Percentiles rank a stretch among this genome's conserved stretches.
phyloP scores from a whole-genome alignment of 2,329 filamentous ascomycete genomes.

The Cladosporium velox region DNA sequence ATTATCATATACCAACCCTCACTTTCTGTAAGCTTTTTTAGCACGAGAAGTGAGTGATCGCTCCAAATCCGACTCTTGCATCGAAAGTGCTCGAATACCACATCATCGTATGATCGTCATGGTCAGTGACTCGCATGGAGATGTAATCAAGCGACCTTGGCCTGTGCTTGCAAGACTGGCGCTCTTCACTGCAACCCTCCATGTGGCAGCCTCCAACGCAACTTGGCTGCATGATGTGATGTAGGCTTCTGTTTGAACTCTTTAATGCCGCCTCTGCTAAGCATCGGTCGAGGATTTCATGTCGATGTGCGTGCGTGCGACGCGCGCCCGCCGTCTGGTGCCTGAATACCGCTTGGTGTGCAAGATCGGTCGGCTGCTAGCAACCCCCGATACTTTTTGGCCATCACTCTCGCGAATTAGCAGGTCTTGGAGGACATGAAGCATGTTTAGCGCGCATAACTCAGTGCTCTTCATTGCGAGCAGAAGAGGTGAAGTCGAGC shows the following conservation, averaged over 20 bases:
- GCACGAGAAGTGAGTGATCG: neutral
- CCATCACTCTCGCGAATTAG: neutral
- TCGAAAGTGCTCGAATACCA: neutral
- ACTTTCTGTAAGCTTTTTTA: neutral
- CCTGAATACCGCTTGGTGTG: neutral
- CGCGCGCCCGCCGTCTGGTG: neutral
- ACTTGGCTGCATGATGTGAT: neutral
- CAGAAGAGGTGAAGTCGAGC: constrained; percentile 4
- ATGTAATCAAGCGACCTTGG: neutral
- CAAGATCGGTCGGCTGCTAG: neutral
- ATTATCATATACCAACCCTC: neutral
- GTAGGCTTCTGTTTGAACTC: neutral
- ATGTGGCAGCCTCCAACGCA: neutral
- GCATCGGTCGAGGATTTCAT: neutral
- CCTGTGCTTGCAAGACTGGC: neutral
- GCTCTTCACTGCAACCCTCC: neutral
- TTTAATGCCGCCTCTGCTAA: neutral
- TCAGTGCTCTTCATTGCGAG: neutral
- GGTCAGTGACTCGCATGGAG: neutral
- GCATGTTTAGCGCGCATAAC: neutral
- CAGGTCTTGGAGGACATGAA: neutral
- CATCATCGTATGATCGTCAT: neutral
- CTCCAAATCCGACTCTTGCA: neutral
- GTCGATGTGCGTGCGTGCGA: neutral
- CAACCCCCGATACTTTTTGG: neutral